Evolutionary conservation across 2,329 filamentous ascomycete species (phyloP), one percentile per base, ranked within the genome.

Genomic region (Cytospora piceicola): DNA sequence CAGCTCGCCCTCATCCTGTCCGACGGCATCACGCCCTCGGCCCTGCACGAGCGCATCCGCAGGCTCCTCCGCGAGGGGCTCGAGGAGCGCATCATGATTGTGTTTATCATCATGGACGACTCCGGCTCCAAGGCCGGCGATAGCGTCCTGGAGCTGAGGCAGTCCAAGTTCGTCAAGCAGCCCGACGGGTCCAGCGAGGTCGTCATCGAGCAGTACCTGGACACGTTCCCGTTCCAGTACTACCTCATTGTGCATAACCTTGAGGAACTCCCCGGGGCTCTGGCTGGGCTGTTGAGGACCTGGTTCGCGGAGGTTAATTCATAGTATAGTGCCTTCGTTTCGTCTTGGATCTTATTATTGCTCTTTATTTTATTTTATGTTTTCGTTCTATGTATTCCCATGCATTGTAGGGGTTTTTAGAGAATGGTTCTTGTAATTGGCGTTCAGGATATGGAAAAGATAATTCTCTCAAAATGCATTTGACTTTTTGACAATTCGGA

Each of bases 141-240:
- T 67, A 91, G 88, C 72, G 96, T 99, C 68, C 79, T 98, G 73
- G 93, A 97, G 75, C 83, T 98, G 72, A 93, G 93, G 76, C 90
- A 93, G 77, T 94, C 93, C 46, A 88, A 88, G 74, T 97, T 98
- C 74, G 86, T 90, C 69, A 85, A 85, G 66, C 89, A 92, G 73
- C 82, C 78, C 71, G 68, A 80, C 72, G 78, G 85, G 77, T 79
- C 88, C 79, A 79, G 89, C 68, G 85, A 88, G 73, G 86, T 97
- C 64, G 89, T 90, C 72, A 93, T 96, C 77, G 90, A 93, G 81
- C 88, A 92, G 73, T 99, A 99, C 76, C 85, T 99, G 71, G 96
- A 99, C 76, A 90, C 89, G 9, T 99, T 99, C 77, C 95, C 96
- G 0, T 99, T 99, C 80, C 89, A 91, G 76, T 99, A 97, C 80